phyloP scores from a whole-genome alignment of 306 rosid genomes.

The Vigna unguiculata region DNA sequence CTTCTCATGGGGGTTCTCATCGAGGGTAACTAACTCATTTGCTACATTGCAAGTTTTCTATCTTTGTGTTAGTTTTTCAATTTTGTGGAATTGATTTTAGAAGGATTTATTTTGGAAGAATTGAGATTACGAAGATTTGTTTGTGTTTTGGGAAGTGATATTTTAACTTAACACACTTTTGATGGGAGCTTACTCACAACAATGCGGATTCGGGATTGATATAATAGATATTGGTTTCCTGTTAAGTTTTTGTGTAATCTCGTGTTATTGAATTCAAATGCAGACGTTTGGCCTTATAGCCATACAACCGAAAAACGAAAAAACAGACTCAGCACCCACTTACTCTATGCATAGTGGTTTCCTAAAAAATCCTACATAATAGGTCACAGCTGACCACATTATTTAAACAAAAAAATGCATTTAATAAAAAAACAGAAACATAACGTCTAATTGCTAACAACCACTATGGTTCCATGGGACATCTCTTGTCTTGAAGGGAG shows the following conservation, averaged over 20 bases:
- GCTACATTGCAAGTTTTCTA: not conserved
- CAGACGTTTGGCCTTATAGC: too few species aligned
- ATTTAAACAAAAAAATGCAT: too few species aligned
- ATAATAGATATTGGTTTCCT: not conserved
- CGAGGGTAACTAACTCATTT: conserved; percentile 61
- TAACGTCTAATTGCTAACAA: too few species aligned
- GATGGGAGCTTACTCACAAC: not conserved
- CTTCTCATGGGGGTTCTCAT: conserved; percentile 80
- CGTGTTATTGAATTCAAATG: too few species aligned
- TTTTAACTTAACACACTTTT: not conserved
- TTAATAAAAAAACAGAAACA: too few species aligned
- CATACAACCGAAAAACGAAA: too few species aligned
- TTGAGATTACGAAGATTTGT: not conserved
- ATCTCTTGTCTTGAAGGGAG: not conserved
- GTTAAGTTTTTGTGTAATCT: conserved; percentile 14
- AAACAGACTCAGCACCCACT: too few species aligned
- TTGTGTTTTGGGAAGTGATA: not conserved
- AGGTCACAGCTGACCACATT: too few species aligned
- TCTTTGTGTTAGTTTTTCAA: not conserved
- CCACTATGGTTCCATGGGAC: not conserved
- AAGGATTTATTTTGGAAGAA: conserved; percentile 5
- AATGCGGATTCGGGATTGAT: not conserved
- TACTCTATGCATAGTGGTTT: too few species aligned
- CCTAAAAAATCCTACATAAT: too few species aligned
- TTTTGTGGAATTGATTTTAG: not conserved